Evolutionary conservation across 305 asterid genomes (phyloP), one percentile per base, ranked within the genome.

Genomic region (Ruellia speciosa): DNA sequence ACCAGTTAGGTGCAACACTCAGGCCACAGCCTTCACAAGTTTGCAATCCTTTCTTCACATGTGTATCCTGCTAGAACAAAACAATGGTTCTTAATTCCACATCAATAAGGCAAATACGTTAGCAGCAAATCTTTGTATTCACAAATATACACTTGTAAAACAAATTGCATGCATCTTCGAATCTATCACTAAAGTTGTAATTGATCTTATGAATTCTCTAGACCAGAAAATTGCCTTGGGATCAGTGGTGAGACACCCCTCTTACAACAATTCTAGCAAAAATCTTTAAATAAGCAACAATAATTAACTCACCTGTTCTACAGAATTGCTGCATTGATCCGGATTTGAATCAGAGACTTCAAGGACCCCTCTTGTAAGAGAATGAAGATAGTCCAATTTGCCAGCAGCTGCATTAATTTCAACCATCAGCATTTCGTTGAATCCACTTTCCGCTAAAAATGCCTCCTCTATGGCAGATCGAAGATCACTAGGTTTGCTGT

Each of bases 391-490:
- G 61, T 81, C 86, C 56, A 80, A 64, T 74, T 84, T 87, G 59
- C 96, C 96, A 61, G 94, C 90, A 40, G 94, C 99, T 19, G 94
- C 94, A 68, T 79, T 84, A 58, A 92, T 81, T 83, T 86, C 97
- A 40, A 82, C 84, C 87, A 80, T 82, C 81, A 86, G 67, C 97
- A 86, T 86, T 74, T 88, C 99, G 58, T 71, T 75, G 78, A 86
- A 80, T 40, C 95, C 96, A 74, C 71, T 80, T 64, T 89, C 99
- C 14, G 92, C 89, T 43, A 89, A 77, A 69, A 83, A 84, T 19
- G 96, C 99, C 74, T 93, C 99, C 70, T 93, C 97, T 55, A 89
- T 89, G 62, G 99, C 97, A 60, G 95, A 81, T 33, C 85, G 80
- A 63, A 89, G 80, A 69, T 82, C 92, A 72, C 69, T 41, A 9